Conservation (phyloP, 495 filamentous ascomycete genomes). For the Letharia lupina region DNA sequence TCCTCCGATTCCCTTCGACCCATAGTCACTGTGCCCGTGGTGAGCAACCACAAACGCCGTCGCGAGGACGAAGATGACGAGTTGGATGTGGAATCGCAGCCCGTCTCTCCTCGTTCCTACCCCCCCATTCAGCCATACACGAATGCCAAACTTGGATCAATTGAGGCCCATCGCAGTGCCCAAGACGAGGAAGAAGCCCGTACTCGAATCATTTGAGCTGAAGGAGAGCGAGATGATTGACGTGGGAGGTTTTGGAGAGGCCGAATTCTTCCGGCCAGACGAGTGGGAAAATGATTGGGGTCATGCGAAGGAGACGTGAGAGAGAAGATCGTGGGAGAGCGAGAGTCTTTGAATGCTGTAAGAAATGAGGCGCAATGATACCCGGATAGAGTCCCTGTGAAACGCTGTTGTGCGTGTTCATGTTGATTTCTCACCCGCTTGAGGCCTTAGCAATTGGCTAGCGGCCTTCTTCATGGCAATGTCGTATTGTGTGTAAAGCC, state of each 20-base stretch:
- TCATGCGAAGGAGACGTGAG: slow-evolving; percentile 2
- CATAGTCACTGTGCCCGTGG: not conserved
- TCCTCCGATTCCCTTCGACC: slow-evolving; percentile 20
- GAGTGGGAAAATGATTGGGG: slow-evolving; percentile 5
- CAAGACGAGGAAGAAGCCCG: slow-evolving; percentile 12
- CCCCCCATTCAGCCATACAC: slow-evolving; percentile 15
- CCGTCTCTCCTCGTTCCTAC: slow-evolving; percentile 4
- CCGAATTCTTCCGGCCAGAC: slow-evolving; percentile 18
- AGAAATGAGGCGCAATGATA: not conserved
- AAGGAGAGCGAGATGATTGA: slow-evolving; percentile 24
- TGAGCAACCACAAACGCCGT: slow-evolving; percentile 12
- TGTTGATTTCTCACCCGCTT: not conserved
- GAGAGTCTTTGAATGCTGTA: not conserved
- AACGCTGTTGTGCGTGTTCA: not conserved
- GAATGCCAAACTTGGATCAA: slow-evolving; percentile 16
- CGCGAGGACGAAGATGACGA: slow-evolving; percentile 20
- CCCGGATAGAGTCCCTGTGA: not conserved
- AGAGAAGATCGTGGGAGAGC: not conserved
- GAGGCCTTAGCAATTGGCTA: not conserved
- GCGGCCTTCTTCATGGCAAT: not conserved
- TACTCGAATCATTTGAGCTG: not conserved
- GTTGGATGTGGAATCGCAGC: slow-evolving; percentile 5
- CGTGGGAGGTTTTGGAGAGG: slow-evolving; percentile 23
- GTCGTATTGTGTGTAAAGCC: not conserved
- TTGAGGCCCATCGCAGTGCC: slow-evolving; percentile 6